Evolutionary conservation across 164 flowering plant species (phyloP).

Genomic region (Aristolochia californica): DNA sequence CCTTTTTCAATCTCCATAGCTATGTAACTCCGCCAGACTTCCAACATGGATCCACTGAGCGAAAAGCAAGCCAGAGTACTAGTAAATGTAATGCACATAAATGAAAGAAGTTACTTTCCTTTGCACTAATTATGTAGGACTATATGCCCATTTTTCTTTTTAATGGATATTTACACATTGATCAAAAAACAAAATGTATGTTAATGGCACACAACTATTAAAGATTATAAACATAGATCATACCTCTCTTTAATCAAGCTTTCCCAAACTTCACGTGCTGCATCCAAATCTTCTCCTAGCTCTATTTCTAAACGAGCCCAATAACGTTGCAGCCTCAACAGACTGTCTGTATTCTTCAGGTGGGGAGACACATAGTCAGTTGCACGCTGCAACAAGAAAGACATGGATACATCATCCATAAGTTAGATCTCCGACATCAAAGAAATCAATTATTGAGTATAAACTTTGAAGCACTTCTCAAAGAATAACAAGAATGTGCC

Average conservation of each 20-base stretch:
- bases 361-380: slow-evolving; percentile 64
- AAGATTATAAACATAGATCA: not conserved
- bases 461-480: too few relatives aligned
- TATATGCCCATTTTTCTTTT: too few relatives aligned
- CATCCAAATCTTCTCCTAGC: slow-evolving; percentile 54
- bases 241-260: slow-evolving; percentile 77
- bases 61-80: slow-evolving; percentile 1
- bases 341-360: slow-evolving; percentile 43
- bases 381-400: slow-evolving; percentile 51
- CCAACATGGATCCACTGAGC: slow-evolving; percentile 62
- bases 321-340: slow-evolving; percentile 57
- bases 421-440: too few relatives aligned
- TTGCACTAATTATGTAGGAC: too few relatives aligned
- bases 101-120: too few relatives aligned
- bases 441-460: too few relatives aligned
- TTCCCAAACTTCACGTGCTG: slow-evolving; percentile 97
- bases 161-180: too few relatives aligned
- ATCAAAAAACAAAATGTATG: too few relatives aligned
- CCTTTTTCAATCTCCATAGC: slow-evolving; percentile 68
- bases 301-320: slow-evolving; percentile 79
- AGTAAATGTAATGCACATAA: not conserved
- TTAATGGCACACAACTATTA: not conserved
- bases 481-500: too few relatives aligned
- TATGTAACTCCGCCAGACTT: slow-evolving; percentile 77
- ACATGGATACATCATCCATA: not conserved